phyloP scores from a whole-genome alignment of 805 yeast genomes.

The Zygotorulaspora chibaensis region DNA sequence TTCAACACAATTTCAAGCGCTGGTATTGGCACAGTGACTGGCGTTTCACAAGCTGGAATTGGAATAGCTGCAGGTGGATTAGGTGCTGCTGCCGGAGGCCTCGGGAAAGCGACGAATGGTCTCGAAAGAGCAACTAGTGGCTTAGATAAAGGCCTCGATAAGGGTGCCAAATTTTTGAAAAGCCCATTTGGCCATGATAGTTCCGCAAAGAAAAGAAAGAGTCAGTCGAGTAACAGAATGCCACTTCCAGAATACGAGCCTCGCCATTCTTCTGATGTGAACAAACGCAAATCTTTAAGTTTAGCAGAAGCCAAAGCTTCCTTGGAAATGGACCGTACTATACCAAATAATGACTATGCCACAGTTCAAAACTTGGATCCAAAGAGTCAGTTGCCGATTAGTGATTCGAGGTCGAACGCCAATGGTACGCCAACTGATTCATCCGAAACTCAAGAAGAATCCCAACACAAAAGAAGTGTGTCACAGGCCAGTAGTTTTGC shows the following conservation, averaged over 20 bases:
- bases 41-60: conserved; percentile 38
- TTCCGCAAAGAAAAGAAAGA: conserved; percentile 5
- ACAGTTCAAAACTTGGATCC: conserved; percentile 20
- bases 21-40: conserved; percentile 37
- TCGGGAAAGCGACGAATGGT: conserved; percentile 11
- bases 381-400: conserved; percentile 13
- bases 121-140: conserved; percentile 45
- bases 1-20: conserved; percentile 39
- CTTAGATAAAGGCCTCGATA: conserved; percentile 39
- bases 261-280: conserved; percentile 4
- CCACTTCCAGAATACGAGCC: conserved; percentile 1
- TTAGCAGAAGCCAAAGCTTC: conserved; percentile 16
- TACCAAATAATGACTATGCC: conserved; percentile 31
- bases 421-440: conserved; percentile 2
- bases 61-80: conserved; percentile 34
- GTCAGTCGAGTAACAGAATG: neutral
- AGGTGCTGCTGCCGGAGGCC: conserved; percentile 12
- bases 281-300: conserved; percentile 5
- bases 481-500: conserved; percentile 25
- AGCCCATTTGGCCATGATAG: conserved; percentile 18
- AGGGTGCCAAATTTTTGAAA: conserved; percentile 36
- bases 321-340: conserved; percentile 26
- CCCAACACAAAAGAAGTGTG: conserved; percentile 16
- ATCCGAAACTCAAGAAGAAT: conserved; percentile 19
- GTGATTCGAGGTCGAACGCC: conserved; percentile 14